phyloP scores from a whole-genome alignment of 345 rosid genomes.

The Eucalyptus pauciflora region DNA sequence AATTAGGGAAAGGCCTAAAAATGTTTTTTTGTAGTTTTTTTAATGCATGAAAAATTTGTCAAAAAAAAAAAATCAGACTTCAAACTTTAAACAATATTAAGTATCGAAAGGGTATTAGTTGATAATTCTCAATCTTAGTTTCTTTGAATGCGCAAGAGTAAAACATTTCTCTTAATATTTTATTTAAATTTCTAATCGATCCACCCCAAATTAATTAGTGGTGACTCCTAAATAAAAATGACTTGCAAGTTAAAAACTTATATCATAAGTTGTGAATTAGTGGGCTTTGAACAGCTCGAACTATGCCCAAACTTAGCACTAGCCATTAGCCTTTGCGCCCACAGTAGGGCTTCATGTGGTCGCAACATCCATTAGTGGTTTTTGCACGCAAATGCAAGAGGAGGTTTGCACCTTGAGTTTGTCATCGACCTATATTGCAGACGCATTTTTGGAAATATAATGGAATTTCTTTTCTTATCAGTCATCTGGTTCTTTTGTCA shows the following conservation, averaged over 20 bases:
- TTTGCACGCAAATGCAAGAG: neutral
- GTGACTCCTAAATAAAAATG: fast-evolving
- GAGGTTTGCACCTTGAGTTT: neutral
- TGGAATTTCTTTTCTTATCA: neutral
- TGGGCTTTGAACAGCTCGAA: fast-evolving
- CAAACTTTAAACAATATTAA: too few species aligned
- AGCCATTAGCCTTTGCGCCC: fast-evolving
- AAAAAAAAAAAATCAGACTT: too few species aligned
- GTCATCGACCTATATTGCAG: neutral
- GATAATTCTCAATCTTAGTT: too few species aligned
- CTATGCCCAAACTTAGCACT: fast-evolving
- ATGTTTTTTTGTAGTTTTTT: too few species aligned
- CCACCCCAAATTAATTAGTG: fast-evolving
- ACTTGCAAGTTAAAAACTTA: too few species aligned
- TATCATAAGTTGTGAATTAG: fast-evolving
- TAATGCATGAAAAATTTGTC: too few species aligned
- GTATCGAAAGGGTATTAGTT: too few species aligned
- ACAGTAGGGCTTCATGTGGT: fast-evolving
- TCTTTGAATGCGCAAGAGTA: too few species aligned
- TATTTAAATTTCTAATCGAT: fast-evolving
- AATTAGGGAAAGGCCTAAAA: too few species aligned
- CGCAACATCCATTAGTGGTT: neutral
- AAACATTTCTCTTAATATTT: too few species aligned
- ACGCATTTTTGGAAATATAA: too few species aligned
- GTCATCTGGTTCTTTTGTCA: neutral